Evolutionary conservation across 2,329 filamentous ascomycete genomes (phyloP).

Genomic region (Trichothecium roseum): DNA sequence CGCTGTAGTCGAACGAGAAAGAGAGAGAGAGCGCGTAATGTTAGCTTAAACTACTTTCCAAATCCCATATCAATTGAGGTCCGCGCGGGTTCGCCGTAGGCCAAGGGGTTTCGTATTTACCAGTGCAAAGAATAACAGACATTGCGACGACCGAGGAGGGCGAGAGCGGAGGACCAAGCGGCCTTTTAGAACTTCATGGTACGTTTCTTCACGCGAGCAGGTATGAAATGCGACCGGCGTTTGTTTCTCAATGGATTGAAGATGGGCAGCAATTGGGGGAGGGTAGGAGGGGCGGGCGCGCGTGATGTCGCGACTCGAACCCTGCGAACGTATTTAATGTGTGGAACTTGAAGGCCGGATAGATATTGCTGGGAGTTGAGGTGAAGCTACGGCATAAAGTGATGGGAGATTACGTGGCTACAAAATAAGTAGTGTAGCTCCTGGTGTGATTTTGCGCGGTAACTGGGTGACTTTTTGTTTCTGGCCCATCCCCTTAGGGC

Average conservation of each 20-base stretch:
- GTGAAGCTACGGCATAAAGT: no score
- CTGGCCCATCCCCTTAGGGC: no score
- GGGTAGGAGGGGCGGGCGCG: background rate
- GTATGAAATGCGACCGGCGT: background rate
- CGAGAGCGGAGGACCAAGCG: background rate
- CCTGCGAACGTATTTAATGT: background rate
- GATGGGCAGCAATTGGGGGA: background rate
- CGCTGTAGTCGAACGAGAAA: slow-evolving; percentile 24
- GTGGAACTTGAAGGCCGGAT: background rate
- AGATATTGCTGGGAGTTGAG: no score
- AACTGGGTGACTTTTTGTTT: no score
- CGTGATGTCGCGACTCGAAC: background rate
- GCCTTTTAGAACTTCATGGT: slow-evolving; percentile 2
- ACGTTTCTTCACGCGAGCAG: background rate
- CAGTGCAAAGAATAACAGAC: slow-evolving; percentile 55
- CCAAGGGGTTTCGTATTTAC: no score
- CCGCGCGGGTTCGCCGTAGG: slow-evolving; percentile 3
- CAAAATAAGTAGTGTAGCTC: no score
- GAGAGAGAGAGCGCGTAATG: slow-evolving; percentile 2
- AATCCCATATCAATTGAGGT: no score
- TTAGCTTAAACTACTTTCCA: no score
- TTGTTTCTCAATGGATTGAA: no score
- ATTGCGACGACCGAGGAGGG: slow-evolving; percentile 22
- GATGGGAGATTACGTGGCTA: no score
- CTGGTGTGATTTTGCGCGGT: no score